Conservation (phyloP, 176 grass and related monocot species). For the Ananas comosus region DNA sequence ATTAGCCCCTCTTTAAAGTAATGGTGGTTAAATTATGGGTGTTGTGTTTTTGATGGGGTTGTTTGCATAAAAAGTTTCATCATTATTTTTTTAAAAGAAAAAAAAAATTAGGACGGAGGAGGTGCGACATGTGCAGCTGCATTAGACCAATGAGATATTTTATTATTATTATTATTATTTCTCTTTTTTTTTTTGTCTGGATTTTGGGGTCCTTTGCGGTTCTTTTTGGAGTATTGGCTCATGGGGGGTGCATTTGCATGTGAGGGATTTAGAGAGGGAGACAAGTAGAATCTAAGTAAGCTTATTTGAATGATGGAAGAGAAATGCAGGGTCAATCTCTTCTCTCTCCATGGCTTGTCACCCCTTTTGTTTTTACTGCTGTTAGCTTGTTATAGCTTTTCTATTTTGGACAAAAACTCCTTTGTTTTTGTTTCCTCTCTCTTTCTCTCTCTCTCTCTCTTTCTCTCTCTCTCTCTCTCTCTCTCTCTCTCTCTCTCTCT, state of each 20-base stretch:
- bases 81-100: too few relatives aligned
- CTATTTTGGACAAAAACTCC: not conserved
- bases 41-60: not conserved
- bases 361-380: slow-evolving; percentile 62
- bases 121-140: not conserved
- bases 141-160: not conserved
- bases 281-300: slow-evolving; percentile 97
- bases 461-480: slow-evolving; percentile 1
- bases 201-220: not conserved
- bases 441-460: slow-evolving; percentile 15
- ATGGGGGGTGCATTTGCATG: slow-evolving; percentile 45
- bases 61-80: too few relatives aligned
- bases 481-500: slow-evolving; percentile 2
- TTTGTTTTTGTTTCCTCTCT: not conserved
- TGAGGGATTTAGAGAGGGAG: slow-evolving; percentile 74
- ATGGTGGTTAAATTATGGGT: not conserved
- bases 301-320: slow-evolving; percentile 72
- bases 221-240: not conserved
- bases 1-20: not conserved
- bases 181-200: not conserved
- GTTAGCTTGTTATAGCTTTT: slow-evolving; percentile 8
- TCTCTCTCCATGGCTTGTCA: slow-evolving; percentile 38
- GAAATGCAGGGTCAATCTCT: slow-evolving; percentile 76
- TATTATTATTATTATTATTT: not conserved
- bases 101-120: not conserved